These are phyloP conservation scores for Alternaria sp. DNA, from an alignment of 2,329 filamentous ascomycete genomes.

Conservation along the genomic window DNA sequence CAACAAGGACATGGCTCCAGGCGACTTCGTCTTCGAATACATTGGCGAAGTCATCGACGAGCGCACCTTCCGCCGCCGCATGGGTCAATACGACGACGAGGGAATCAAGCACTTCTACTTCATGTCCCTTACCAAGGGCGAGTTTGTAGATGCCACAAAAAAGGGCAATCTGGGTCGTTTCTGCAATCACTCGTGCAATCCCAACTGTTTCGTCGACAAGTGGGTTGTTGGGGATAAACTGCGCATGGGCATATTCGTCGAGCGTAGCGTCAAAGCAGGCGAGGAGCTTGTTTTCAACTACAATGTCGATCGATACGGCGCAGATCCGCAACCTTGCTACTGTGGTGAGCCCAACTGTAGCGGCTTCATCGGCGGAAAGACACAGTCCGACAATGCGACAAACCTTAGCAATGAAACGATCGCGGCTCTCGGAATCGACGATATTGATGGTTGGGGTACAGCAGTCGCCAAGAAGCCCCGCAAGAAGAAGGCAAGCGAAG, in stretches of 20 bases:
- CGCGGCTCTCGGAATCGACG: constrained; percentile 94
- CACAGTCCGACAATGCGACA: constrained; percentile 92
- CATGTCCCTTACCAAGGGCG: constrained; percentile 96
- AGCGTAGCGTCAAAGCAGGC: constrained; percentile 81
- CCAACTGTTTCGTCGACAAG: constrained; percentile 99
- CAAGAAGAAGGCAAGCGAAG: constrained; percentile 90
- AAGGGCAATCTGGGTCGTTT: constrained; percentile 96
- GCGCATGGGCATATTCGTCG: constrained; percentile 98
- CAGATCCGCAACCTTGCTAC: constrained; percentile 95
- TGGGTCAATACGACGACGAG: constrained; percentile 92
- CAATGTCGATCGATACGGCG: constrained; percentile 97
- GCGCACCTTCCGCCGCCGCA: constrained; percentile 84
- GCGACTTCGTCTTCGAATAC: constrained; percentile 98
- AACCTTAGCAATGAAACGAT: constrained; percentile 90
- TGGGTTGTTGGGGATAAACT: constrained; percentile 98
- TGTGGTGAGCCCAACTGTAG: constrained; percentile 94
- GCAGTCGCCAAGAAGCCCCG: constrained; percentile 87
- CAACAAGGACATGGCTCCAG: constrained; percentile 75
- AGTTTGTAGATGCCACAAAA: constrained; percentile 97
- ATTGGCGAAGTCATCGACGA: constrained; percentile 98
- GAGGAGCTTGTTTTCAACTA: constrained; percentile 99
- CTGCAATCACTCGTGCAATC: constrained; percentile 98
- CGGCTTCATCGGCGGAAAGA: constrained; percentile 96
- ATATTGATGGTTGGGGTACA: constrained; percentile 90
- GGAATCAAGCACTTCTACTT: constrained; percentile 99